A percentile compares a stretch with the other conserved stretches of the same genome.
These are phyloP conservation scores for Solanum piurae DNA, from an alignment of 257 asterid genomes.

Conservation along the genomic window DNA sequence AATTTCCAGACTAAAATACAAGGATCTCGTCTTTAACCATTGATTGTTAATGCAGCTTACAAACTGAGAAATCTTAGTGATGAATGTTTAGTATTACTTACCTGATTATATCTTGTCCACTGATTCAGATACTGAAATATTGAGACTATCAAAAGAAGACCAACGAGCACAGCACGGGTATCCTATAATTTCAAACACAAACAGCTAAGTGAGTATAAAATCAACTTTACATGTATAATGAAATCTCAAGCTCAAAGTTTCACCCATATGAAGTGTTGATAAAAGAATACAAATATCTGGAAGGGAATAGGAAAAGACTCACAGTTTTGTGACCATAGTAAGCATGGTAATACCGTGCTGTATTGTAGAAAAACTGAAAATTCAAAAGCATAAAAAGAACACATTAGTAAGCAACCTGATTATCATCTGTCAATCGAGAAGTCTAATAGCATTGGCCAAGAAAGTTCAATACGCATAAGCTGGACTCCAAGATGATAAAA, in stretches of 20 bases:
- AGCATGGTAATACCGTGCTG: constrained; percentile 92
- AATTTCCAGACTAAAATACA: neutral
- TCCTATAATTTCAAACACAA: constrained; percentile 35
- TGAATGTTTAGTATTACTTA: constrained; percentile 9
- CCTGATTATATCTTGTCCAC: constrained; percentile 92
- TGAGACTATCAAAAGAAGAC: constrained; percentile 77
- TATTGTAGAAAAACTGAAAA: constrained; percentile 68
- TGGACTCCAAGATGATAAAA: neutral
- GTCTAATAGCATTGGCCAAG: neutral
- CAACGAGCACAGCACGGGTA: constrained; percentile 93
- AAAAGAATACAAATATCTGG: neutral
- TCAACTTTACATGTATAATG: neutral
- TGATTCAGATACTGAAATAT: constrained; percentile 87
- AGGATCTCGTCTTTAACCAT: neutral
- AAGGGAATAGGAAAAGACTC: constrained; percentile 15
- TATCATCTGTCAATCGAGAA: neutral
- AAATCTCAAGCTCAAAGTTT: neutral
- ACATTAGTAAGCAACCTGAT: neutral
- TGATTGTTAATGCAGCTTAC: neutral
- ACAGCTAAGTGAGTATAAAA: neutral
- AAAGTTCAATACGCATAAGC: neutral
- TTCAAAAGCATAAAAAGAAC: constrained; percentile 6
- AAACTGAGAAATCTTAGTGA: neutral
- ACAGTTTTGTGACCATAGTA: constrained; percentile 95
- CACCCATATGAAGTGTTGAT: neutral